Conservation (phyloP, 768 basidiomycete species). For the Sistotremastrum suecicum region DNA sequence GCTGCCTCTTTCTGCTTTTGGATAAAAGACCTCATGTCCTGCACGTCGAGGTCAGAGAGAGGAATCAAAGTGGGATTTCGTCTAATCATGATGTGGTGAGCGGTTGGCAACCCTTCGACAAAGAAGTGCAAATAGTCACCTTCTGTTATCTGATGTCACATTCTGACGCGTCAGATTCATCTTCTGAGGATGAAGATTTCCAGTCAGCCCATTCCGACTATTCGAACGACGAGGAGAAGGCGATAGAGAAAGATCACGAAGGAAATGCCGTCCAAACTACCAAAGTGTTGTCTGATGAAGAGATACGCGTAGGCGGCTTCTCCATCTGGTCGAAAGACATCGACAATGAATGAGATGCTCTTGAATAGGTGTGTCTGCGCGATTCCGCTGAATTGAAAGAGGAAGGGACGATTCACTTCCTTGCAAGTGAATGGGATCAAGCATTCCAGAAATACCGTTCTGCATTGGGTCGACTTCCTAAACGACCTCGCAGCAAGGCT, state of each 20-base stretch:
- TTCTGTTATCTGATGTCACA: no score
- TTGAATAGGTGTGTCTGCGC: constrained; percentile 26
- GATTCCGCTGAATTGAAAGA: constrained; percentile 52
- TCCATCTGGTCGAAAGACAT: no score
- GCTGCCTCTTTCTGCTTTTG: constrained; percentile 18
- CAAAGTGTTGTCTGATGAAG: no score
- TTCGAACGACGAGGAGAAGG: no score
- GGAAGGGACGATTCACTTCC: constrained; percentile 67
- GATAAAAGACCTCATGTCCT: constrained; percentile 56
- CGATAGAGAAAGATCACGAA: no score
- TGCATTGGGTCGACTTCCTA: constrained; percentile 56
- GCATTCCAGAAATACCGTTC: constrained; percentile 58
- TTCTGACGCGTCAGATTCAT: no score
- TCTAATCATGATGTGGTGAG: constrained; percentile 42
- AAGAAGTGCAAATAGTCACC: no score
- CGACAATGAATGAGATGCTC: background rate
- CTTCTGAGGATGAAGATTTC: no score
- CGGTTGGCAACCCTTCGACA: no score
- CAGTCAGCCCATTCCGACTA: no score
- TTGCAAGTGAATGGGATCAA: constrained; percentile 46
- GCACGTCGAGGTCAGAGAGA: constrained; percentile 65
- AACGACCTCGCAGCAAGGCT: constrained; percentile 16
- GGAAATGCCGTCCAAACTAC: no score
- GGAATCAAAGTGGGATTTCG: constrained; percentile 62
- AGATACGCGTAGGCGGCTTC: no score